Conservation (phyloP, 371 early-diverging fungal genomes). For the Mucor indicus region DNA sequence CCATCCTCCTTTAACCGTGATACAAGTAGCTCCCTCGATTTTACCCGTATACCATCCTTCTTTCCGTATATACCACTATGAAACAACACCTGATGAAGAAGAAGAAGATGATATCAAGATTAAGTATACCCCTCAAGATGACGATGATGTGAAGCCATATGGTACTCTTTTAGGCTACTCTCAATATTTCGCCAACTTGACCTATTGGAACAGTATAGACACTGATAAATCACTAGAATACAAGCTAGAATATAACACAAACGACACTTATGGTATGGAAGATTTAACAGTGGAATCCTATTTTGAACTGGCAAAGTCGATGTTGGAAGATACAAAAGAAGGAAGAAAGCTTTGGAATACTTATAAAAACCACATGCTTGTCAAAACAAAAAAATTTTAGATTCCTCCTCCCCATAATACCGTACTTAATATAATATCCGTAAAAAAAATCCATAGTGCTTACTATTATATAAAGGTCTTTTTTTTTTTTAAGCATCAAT, state of each 20-base stretch:
- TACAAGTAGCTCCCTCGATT: constrained; percentile 70
- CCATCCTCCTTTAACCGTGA: constrained; percentile 38
- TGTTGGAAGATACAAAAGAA: constrained; percentile 26
- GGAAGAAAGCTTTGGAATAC: constrained; percentile 30
- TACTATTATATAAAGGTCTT: too few species aligned
- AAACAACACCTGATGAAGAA: constrained; percentile 16
- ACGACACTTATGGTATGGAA: constrained; percentile 55
- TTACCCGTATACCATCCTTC: constrained; percentile 75
- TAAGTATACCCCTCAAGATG: constrained; percentile 9
- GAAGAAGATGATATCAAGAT: too few species aligned
- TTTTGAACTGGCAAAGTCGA: constrained; percentile 43
- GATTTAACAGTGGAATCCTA: constrained; percentile 57
- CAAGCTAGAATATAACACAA: constrained; percentile 56
- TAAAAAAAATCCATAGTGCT: too few species aligned
- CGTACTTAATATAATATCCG: too few species aligned
- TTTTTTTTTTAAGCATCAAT: too few species aligned
- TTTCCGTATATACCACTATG: constrained; percentile 67
- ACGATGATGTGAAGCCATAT: constrained; percentile 8
- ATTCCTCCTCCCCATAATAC: too few species aligned
- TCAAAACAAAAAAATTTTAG: constrained; percentile 29
- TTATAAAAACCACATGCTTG: constrained; percentile 42
- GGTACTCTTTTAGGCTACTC: constrained; percentile 30
- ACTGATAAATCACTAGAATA: constrained; percentile 23
- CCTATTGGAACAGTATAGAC: constrained; percentile 32
- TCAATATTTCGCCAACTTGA: constrained; percentile 41